These are phyloP conservation scores for Ceratocystis destructans DNA, from an alignment of 2,329 filamentous ascomycete species.

Conservation along the genomic window DNA sequence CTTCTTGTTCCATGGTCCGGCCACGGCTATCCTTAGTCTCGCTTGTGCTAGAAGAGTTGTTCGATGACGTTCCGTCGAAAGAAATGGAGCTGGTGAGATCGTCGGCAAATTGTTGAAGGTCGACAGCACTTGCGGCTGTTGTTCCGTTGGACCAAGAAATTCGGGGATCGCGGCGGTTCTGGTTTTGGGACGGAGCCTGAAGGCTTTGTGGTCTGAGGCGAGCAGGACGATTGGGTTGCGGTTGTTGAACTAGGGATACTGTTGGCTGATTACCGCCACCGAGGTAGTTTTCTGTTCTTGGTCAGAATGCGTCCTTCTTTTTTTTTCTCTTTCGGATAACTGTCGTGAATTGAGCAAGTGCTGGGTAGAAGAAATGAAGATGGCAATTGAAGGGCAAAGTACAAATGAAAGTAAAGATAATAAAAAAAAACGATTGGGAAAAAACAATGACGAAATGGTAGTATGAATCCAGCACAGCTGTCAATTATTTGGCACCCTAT, in stretches of 20 bases:
- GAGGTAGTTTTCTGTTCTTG: neutral
- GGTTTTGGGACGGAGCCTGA: slow-evolving; percentile 6
- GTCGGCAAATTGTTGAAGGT: slow-evolving; percentile 13
- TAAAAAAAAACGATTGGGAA: too few relatives aligned
- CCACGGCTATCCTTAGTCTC: slow-evolving; percentile 27
- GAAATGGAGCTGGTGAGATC: slow-evolving; percentile 19
- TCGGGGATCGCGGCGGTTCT: slow-evolving; percentile 15
- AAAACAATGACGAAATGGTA: neutral
- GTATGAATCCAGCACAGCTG: neutral
- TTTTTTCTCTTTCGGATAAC: too few relatives aligned
- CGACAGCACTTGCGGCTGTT: slow-evolving; percentile 18
- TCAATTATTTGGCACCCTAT: neutral
- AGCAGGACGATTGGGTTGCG: neutral
- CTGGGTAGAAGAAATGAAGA: neutral
- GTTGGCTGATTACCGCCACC: neutral
- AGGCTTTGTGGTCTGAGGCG: slow-evolving; percentile 13
- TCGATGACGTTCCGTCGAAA: slow-evolving; percentile 26
- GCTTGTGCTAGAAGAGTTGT: slow-evolving; percentile 16
- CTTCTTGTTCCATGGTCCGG: slow-evolving; percentile 36
- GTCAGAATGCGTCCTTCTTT: neutral
- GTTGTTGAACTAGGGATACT: neutral
- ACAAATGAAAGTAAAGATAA: neutral
- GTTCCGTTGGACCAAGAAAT: slow-evolving; percentile 20
- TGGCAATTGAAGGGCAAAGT: neutral
- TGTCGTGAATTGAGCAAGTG: neutral